Conservation (phyloP, 306 rosid species). For the Elaeagnus macrophylla region DNA sequence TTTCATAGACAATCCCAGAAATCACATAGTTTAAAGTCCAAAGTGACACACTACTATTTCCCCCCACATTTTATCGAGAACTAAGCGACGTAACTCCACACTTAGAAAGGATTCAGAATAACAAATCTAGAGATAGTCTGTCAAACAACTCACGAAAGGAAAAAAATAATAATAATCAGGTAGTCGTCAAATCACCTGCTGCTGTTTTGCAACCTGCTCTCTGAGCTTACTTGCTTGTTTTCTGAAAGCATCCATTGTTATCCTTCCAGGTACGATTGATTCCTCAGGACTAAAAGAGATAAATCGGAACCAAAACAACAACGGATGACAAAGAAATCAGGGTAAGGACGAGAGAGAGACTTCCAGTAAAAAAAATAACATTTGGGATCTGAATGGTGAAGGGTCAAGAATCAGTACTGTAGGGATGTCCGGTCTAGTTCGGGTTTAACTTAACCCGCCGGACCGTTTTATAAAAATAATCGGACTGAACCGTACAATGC, state of each 20-base stretch:
- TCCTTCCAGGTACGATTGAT: not conserved
- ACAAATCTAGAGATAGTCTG: no score
- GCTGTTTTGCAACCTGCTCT: slow-evolving; percentile 93
- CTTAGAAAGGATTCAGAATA: not conserved
- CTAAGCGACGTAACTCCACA: not conserved
- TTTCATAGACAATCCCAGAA: not conserved
- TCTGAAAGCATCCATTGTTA: slow-evolving; percentile 71
- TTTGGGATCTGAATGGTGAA: slow-evolving; percentile 7
- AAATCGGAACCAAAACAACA: not conserved
- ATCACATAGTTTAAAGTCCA: not conserved
- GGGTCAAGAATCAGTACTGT: not conserved
- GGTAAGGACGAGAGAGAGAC: not conserved
- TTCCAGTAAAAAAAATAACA: not conserved
- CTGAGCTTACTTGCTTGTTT: slow-evolving; percentile 84
- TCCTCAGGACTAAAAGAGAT: slow-evolving; percentile 1
- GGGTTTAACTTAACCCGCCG: no score
- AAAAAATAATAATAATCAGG: not conserved
- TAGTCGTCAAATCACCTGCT: slow-evolving; percentile 35
- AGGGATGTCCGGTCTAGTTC: no score
- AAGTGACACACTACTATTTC: not conserved
- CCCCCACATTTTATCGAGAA: slow-evolving; percentile 9
- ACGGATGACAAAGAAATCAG: not conserved
- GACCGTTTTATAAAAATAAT: no score
- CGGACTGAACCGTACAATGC: no score
- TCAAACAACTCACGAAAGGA: not conserved